Evolutionary conservation across 2,329 filamentous ascomycete genomes (phyloP), one percentile per base, ranked within the genome.

Genomic region (Juglanconis oblonga): DNA sequence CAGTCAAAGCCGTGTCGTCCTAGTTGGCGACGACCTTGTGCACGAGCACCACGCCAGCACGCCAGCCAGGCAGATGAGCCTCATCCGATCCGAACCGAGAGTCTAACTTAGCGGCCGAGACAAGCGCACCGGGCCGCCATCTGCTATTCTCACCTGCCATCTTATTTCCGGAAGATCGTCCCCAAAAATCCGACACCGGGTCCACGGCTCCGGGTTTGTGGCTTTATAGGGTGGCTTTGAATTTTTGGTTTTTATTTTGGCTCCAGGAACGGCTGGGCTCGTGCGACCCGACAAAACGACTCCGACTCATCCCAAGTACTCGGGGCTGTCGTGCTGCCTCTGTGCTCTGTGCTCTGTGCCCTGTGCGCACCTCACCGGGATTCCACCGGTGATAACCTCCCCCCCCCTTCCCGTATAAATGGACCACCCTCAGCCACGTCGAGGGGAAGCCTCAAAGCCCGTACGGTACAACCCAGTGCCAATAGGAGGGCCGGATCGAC

Each of bases 401-500:
- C 55, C 31, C 31, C 17, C 17, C 17, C 17, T 24, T 35, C 24
- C 35, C 33, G 13, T 11, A 4, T 53, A 44, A 44, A 29, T 52
- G 52, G 48, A 57, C 35, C 56, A 51, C 4, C 31, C 55, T 29
- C 52, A 45, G 9, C 24, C 55, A 14, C 47, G 47, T 29, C 51
- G 48, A 24, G 50, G 58, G 36, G 55, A 55, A 14, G 35, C 50
- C 42, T 47, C 58, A 36, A 55, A 53, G 17, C 58, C 57, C n/a
- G 55, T 57, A 42, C 52, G 52, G 5, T 63, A 63, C 47, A 63
- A 55, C 47, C 55, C 50, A 11, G 57, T 63, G 57, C 61, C 61
- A 33, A 63, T 63, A 13, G 61, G 61, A 38, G 61, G 61, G 1
- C 61, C 61, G 2, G 61, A 63, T 24, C 61, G 61, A n/a, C 61